A percentile compares a stretch with the other conserved stretches of the same genome.
Evolutionary conservation across 2,329 filamentous ascomycete species (phyloP).

Genomic region (Zasmidium citrigriseum): DNA sequence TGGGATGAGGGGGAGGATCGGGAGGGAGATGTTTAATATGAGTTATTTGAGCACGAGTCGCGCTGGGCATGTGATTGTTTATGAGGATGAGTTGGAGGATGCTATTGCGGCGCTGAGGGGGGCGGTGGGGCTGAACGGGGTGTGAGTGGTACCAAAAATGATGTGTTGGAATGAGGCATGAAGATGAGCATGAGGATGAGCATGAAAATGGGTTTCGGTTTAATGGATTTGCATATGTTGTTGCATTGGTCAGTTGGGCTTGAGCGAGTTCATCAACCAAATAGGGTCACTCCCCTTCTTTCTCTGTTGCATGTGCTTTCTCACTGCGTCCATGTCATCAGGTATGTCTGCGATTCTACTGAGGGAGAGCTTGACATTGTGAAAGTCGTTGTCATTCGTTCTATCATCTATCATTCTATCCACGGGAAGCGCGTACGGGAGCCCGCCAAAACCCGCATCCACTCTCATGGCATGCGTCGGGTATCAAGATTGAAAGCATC

Average conservation of each 20-base stretch:
- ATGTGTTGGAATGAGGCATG: not conserved
- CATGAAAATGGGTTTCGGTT: too few species aligned
- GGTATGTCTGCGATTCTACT: too few species aligned
- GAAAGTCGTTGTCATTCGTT: not conserved
- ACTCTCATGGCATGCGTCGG: not conserved
- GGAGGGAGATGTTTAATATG: constrained; percentile 65
- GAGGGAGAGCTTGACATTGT: too few species aligned
- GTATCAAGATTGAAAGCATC: not conserved
- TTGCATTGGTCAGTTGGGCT: too few species aligned
- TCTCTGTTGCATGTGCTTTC: too few species aligned
- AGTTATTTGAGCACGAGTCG: constrained; percentile 87
- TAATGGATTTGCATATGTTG: too few species aligned
- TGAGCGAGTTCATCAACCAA: too few species aligned
- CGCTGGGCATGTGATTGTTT: constrained; percentile 85
- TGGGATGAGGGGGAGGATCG: constrained; percentile 55
- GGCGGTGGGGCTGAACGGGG: not conserved
- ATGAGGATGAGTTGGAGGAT: constrained; percentile 69
- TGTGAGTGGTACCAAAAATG: too few species aligned
- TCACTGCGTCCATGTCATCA: too few species aligned
- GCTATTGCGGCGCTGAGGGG: constrained; percentile 68
- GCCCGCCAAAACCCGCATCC: too few species aligned
- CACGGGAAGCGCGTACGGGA: not conserved
- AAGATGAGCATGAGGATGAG: not conserved
- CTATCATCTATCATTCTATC: constrained; percentile 1
- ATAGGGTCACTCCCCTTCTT: too few species aligned